phyloP scores from a whole-genome alignment of 1,139 yeast genomes.

The Suhomyces panamericanus region DNA sequence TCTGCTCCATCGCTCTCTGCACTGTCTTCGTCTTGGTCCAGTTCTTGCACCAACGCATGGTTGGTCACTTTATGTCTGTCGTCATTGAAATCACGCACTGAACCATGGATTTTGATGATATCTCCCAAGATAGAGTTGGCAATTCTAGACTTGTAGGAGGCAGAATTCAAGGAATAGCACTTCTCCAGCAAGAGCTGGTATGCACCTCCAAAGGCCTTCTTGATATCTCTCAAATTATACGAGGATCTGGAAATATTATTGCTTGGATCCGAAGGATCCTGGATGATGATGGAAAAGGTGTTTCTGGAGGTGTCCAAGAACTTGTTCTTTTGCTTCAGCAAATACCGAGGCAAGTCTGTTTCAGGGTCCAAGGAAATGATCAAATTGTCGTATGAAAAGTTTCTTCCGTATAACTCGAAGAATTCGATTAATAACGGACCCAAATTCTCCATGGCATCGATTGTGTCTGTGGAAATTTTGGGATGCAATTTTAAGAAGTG shows the following conservation, averaged over 20 bases:
- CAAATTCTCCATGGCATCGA: slow-evolving; percentile 70
- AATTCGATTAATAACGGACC: slow-evolving; percentile 91
- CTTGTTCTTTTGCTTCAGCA: slow-evolving; percentile 57
- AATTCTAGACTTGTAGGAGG: slow-evolving; percentile 65
- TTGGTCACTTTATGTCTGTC: slow-evolving; percentile 66
- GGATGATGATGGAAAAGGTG: slow-evolving; percentile 72
- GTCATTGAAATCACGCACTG: slow-evolving; percentile 75
- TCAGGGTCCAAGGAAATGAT: slow-evolving; percentile 61
- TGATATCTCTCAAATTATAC: slow-evolving; percentile 75
- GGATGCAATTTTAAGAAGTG: slow-evolving; percentile 85
- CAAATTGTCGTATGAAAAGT: slow-evolving; percentile 82
- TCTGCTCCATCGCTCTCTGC: slow-evolving; percentile 34
- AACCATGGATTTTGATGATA: slow-evolving; percentile 74
- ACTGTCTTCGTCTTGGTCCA: slow-evolving; percentile 17
- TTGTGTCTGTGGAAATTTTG: slow-evolving; percentile 63
- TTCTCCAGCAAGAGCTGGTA: slow-evolving; percentile 74
- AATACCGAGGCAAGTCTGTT: slow-evolving; percentile 50
- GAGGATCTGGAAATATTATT: slow-evolving; percentile 89
- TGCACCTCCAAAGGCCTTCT: slow-evolving; percentile 90
- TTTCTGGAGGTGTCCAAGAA: slow-evolving; percentile 54
- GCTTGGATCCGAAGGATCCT: slow-evolving; percentile 81
- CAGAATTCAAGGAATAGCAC: slow-evolving; percentile 58
- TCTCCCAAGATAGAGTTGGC: slow-evolving; percentile 81
- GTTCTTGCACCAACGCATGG: slow-evolving; percentile 50
- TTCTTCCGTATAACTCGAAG: slow-evolving; percentile 91